A percentile compares a stretch with the other conserved stretches of the same genome.
These are phyloP conservation scores for Leptographium flavum DNA, from an alignment of 2,329 filamentous ascomycete genomes.

Conservation along the genomic window DNA sequence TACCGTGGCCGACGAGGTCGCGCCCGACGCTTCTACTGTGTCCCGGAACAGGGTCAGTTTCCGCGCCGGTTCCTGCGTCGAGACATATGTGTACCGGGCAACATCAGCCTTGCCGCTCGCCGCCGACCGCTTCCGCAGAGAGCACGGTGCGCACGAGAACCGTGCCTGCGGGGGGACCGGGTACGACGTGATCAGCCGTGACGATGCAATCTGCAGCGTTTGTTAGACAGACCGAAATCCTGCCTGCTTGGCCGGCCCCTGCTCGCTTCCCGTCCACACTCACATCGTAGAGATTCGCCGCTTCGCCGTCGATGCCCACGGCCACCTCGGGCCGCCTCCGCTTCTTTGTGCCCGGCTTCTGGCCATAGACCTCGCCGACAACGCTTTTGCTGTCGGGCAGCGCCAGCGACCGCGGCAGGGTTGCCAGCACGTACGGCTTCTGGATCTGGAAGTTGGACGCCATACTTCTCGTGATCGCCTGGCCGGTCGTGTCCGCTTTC, in stretches of 20 bases:
- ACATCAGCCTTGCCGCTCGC: constrained; percentile 24
- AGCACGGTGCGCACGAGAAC: constrained; percentile 48
- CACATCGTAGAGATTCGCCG: constrained; percentile 52
- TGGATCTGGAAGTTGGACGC: constrained; percentile 47
- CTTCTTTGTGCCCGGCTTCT: constrained; percentile 39
- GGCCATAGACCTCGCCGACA: constrained; percentile 47
- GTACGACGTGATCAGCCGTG: constrained; percentile 50
- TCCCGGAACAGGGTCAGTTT: constrained; percentile 48
- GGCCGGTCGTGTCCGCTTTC: not conserved
- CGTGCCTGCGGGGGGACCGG: constrained; percentile 50
- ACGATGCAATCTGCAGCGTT: constrained; percentile 37
- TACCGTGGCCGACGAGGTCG: constrained; percentile 35
- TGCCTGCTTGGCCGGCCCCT: not conserved
- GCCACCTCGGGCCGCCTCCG: constrained; percentile 49
- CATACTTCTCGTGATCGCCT: constrained; percentile 26
- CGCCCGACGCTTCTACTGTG: constrained; percentile 32
- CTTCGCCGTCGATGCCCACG: constrained; percentile 49
- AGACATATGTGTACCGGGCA: constrained; percentile 44
- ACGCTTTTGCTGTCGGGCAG: constrained; percentile 35
- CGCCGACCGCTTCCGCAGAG: constrained; percentile 36
- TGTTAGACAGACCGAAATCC: not conserved
- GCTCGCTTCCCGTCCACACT: constrained; percentile 12
- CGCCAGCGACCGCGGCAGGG: constrained; percentile 44
- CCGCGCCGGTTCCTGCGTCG: constrained; percentile 33
- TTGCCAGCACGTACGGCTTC: constrained; percentile 47